Evolutionary conservation across 352 stramenopile genomes (phyloP).

Genomic region (Pythium oligandrum): DNA sequence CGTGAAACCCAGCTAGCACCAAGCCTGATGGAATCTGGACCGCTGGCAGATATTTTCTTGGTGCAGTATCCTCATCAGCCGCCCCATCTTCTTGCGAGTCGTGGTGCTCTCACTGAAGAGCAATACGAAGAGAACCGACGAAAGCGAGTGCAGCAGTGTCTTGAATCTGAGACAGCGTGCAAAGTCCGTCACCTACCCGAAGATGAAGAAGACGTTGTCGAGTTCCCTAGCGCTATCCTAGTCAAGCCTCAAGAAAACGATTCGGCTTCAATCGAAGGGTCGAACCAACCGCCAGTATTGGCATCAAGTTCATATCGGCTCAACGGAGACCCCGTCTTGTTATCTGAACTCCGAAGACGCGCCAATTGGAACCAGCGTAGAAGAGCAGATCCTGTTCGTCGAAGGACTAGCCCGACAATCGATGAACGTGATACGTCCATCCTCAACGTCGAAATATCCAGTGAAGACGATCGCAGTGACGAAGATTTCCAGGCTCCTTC

Average conservation of each 20-base stretch:
- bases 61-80: slow-evolving; percentile 73
- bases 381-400: slow-evolving; percentile 19
- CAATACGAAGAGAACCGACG: slow-evolving; percentile 63
- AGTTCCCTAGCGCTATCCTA: slow-evolving; percentile 49
- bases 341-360: slow-evolving; percentile 59
- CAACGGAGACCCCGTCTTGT: slow-evolving; percentile 61
- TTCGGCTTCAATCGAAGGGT: neutral
- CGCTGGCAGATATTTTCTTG: slow-evolving; percentile 69
- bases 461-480: slow-evolving; percentile 81
- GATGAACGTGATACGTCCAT: slow-evolving; percentile 84
- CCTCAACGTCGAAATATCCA: slow-evolving; percentile 80
- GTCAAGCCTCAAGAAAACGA: neutral
- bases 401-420: slow-evolving; percentile 31
- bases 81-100: slow-evolving; percentile 45
- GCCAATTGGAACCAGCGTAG: slow-evolving; percentile 23
- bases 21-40: slow-evolving; percentile 79
- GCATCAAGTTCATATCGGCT: slow-evolving; percentile 48
- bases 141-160: slow-evolving; percentile 55
- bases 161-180: slow-evolving; percentile 63
- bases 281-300: slow-evolving; percentile 2
- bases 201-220: slow-evolving; percentile 34
- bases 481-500: slow-evolving; percentile 79
- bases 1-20: slow-evolving; percentile 80
- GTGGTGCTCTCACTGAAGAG: slow-evolving; percentile 23
- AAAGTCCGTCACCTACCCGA: slow-evolving; percentile 45